Conservation (phyloP, 129 eudicot species). For the Erigeron canadensis region DNA sequence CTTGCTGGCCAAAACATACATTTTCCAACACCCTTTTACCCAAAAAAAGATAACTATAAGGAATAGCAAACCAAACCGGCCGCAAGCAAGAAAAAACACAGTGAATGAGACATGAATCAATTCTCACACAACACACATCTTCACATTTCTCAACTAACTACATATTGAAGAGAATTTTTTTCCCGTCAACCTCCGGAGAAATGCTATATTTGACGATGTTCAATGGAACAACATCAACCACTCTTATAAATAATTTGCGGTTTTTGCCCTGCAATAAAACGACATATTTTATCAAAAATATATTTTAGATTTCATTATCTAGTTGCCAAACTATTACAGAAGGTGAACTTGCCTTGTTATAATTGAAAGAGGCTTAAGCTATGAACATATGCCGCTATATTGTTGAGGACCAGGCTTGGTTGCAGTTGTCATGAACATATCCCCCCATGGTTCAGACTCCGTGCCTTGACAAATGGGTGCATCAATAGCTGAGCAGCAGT, state of each 20-base stretch:
- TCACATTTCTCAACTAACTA: conserved; percentile 6
- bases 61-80: neutral
- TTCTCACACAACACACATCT: neutral
- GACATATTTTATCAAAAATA: neutral
- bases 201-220: neutral
- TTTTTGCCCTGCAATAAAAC: neutral
- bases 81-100: neutral
- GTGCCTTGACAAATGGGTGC: conserved; percentile 58
- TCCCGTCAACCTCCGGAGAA: neutral
- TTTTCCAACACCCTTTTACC: neutral
- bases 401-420: neutral
- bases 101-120: neutral
- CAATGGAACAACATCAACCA: neutral
- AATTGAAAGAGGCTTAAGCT: neutral
- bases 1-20: neutral
- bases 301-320: neutral
- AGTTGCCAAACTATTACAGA: neutral
- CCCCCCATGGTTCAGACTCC: conserved; percentile 24
- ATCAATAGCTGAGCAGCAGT: conserved; percentile 66
- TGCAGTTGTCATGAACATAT: conserved; percentile 9
- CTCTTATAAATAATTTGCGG: neutral
- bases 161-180: conserved; percentile 1
- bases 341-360: neutral
- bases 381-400: conserved; percentile 22
- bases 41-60: neutral